Evolutionary conservation across 2,329 filamentous ascomycete species (phyloP), one percentile per base, ranked within the genome.

Genomic region (Colletotrichum graminicola): DNA sequence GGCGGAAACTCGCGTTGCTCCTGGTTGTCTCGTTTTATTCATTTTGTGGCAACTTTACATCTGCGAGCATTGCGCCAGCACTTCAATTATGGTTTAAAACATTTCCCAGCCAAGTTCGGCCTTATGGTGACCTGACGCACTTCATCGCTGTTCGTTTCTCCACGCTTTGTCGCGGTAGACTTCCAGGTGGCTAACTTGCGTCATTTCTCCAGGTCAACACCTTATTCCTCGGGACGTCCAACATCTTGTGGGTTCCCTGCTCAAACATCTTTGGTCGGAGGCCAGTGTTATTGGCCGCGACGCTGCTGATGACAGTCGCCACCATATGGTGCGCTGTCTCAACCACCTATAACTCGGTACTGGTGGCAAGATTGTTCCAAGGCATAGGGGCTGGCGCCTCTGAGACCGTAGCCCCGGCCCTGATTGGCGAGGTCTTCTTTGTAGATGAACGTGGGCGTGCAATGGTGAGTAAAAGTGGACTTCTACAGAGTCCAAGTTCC

Each of bases 341-440:
- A 0, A 73, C 66, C 0, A 73, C 73, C 0, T 80, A 77, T 34
- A 36, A 74, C 2, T 76, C 76, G 1, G 73, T 81, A 0, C 62
- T 82, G 7, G 75, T 67, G 0, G 75, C 80, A 0, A 70, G 81
- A 0, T 57, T 80, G 0, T 77, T 82, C 1, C 80, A 82, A 26
- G 81, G 78, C 0, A 67, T 79, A 0, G 80, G 80, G 0, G 80
- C 77, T 3, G 77, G 76, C 0, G 79, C 79, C 0, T 77, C 81
- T 0, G 80, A 82, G 12, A 80, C 81, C 0, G 76, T 82, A 5
- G 75, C 76, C 0, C 79, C 80, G 0, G 79, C 78, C 0, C 47
- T 81, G 0, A 73, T 82, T 4, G 81, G 80, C 1, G 81, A 82
- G 14, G 72, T 82, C 29, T 82, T 79, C 23, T 81, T 81, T 7